Evolutionary conservation across 1,284 basidiomycete genomes (phyloP).

Genomic region (Takashimella koratensis): DNA sequence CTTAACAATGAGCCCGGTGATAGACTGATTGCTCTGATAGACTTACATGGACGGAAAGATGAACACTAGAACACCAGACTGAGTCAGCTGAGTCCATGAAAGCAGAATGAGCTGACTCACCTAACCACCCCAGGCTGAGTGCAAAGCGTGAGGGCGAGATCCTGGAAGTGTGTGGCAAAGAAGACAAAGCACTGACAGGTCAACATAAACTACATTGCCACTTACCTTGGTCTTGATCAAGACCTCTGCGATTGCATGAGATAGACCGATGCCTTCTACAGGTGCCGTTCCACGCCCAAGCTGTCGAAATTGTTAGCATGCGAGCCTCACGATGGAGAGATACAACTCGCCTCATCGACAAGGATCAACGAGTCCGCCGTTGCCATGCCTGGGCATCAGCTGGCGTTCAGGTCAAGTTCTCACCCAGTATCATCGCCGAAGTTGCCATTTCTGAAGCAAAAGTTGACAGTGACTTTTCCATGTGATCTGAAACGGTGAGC

Average conservation of each 20-base stretch:
- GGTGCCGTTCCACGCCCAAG: slow-evolving; percentile 72
- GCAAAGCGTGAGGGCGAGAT: slow-evolving; percentile 37
- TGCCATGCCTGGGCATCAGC: slow-evolving; percentile 73
- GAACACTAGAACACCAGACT: slow-evolving; percentile 61
- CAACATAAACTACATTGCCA: background rate
- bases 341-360: slow-evolving; percentile 76
- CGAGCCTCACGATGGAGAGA: slow-evolving; percentile 17
- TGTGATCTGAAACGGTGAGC: slow-evolving; percentile 39
- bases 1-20: slow-evolving; percentile 4
- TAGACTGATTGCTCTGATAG: background rate
- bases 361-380: slow-evolving; percentile 69
- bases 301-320: slow-evolving; percentile 13
- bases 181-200: slow-evolving; percentile 67
- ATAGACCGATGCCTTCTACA: slow-evolving; percentile 79
- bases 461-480: slow-evolving; percentile 82
- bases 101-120: slow-evolving; percentile 17
- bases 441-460: slow-evolving; percentile 91
- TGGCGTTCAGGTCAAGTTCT: slow-evolving; percentile 8
- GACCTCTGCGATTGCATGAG: slow-evolving; percentile 86
- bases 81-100: slow-evolving; percentile 5
- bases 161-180: slow-evolving; percentile 72
- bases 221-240: slow-evolving; percentile 68
- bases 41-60: slow-evolving; percentile 72
- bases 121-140: slow-evolving; percentile 29
- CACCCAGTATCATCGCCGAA: slow-evolving; percentile 79